A percentile compares a stretch with the other conserved stretches of the same genome.
These are phyloP conservation scores for Styphnolobium japonicum DNA, from an alignment of 306 rosid species.

Conservation along the genomic window DNA sequence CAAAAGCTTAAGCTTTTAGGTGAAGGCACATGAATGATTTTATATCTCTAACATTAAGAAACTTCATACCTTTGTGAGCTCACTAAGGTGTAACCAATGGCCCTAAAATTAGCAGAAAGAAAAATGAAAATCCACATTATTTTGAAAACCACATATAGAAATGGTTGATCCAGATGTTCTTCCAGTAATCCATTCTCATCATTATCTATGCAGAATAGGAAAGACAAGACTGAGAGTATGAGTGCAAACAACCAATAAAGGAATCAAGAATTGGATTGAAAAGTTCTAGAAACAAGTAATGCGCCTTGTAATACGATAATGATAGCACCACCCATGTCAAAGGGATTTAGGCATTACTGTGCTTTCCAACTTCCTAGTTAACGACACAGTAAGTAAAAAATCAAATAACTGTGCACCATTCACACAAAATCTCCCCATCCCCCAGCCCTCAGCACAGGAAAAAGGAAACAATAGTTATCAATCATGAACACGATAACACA, in stretches of 20 bases:
- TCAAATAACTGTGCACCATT: background rate
- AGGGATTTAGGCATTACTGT: background rate
- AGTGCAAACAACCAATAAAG: background rate
- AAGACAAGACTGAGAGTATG: constrained; percentile 1
- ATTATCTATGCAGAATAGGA: background rate
- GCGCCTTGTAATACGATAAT: background rate
- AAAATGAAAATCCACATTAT: constrained; percentile 2
- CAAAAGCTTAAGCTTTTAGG: too few species aligned
- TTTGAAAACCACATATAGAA: background rate
- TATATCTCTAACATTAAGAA: background rate
- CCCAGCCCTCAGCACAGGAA: background rate
- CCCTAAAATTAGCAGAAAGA: background rate
- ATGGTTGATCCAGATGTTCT: background rate
- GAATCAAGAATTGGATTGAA: background rate
- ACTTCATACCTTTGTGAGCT: background rate
- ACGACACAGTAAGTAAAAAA: background rate
- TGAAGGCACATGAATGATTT: too few species aligned
- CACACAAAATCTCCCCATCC: background rate
- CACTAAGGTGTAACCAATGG: background rate
- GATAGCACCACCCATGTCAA: background rate
- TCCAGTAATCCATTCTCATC: background rate
- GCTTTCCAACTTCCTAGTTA: constrained; percentile 20
- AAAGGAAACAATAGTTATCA: background rate
- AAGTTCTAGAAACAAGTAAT: constrained; percentile 9
- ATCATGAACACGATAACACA: background rate